These are phyloP conservation scores for Effrenium voratum DNA, from an alignment of 73 alveolate genomes.

Conservation along the genomic window DNA sequence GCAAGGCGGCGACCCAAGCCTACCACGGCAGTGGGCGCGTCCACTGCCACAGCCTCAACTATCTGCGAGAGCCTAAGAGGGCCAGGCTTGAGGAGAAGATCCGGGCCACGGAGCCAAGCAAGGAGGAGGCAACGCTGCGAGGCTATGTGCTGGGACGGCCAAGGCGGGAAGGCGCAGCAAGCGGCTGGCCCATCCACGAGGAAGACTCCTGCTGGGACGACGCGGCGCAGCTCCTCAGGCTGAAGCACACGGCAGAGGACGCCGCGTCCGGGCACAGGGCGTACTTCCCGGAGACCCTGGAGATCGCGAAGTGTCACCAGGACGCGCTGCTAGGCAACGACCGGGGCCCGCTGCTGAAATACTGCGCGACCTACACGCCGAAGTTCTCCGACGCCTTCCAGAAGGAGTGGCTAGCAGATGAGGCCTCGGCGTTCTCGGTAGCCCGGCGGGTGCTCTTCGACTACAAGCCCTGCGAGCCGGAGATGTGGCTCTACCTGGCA, in stretches of 20 bases:
- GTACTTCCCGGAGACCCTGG: slow-evolving; percentile 21
- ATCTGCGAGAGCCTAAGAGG: neutral
- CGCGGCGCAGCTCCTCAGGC: neutral
- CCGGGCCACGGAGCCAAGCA: neutral
- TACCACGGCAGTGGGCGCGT: slow-evolving; percentile 44
- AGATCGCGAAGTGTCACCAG: slow-evolving; percentile 8
- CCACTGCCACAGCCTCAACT: slow-evolving; percentile 15
- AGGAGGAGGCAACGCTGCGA: neutral
- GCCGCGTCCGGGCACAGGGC: slow-evolving; percentile 4
- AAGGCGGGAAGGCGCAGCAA: neutral
- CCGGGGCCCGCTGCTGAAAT: neutral
- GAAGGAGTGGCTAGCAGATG: slow-evolving; percentile 9
- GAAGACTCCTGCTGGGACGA: neutral
- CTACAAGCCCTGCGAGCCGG: slow-evolving; percentile 39
- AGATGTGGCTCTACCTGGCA: slow-evolving; percentile 26
- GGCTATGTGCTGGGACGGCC: slow-evolving; percentile 20
- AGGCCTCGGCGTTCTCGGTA: slow-evolving; percentile 3
- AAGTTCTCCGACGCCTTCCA: slow-evolving; percentile 21
- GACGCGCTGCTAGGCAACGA: neutral
- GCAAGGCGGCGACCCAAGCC: neutral
- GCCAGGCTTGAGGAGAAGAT: slow-evolving; percentile 3
- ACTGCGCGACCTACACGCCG: slow-evolving; percentile 30
- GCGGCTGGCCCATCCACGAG: slow-evolving; percentile 17
- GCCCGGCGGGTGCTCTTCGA: neutral
- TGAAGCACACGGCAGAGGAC: neutral